Percentiles rank a stretch among this genome's conserved stretches.
These are phyloP conservation scores for Chytriomyces sp. DNA, from an alignment of 192 early-diverging fungal species.

Conservation along the genomic window DNA sequence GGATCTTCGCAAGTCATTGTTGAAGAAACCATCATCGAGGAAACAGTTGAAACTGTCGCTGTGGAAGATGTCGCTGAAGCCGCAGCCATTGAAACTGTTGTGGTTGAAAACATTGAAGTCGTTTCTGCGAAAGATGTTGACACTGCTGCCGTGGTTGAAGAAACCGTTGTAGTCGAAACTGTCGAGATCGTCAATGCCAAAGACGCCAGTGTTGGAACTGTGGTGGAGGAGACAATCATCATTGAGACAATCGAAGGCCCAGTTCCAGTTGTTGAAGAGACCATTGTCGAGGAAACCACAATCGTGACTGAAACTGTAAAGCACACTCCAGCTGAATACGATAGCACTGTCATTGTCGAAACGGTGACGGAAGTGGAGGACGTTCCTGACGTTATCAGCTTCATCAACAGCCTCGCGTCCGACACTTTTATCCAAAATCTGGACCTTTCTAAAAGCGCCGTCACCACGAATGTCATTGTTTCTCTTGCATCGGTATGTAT, in stretches of 20 bases:
- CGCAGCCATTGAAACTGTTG: neutral
- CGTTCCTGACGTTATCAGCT: neutral
- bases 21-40: conserved; percentile 6
- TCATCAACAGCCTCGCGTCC: neutral
- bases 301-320: too few relatives aligned
- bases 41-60: neutral
- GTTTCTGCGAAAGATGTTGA: neutral
- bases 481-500: neutral
- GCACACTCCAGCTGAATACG: too few relatives aligned
- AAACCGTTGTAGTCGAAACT: neutral
- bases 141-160: neutral
- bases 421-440: neutral
- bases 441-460: neutral
- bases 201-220: neutral
- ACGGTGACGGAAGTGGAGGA: neutral
- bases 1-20: neutral
- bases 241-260: neutral
- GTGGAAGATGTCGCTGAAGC: neutral
- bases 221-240: neutral
- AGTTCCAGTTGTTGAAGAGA: neutral
- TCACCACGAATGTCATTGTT: neutral
- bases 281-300: neutral
- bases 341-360: neutral
- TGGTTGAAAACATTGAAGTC: neutral
- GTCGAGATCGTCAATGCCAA: neutral